Conservation (phyloP, 768 basidiomycete species). For the Porpolomopsis calyptriformis region DNA sequence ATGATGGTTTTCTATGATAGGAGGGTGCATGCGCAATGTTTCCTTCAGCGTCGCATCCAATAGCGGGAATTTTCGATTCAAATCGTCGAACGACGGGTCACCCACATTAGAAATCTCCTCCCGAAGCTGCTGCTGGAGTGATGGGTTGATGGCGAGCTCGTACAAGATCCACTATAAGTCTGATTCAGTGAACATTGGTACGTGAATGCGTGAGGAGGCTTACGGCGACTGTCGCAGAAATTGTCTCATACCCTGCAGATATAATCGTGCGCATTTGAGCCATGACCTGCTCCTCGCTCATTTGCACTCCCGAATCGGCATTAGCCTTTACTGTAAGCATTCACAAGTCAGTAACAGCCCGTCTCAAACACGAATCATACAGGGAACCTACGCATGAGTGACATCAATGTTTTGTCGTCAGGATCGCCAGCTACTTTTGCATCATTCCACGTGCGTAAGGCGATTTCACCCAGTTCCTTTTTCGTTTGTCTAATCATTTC, state of each 20-base stretch:
- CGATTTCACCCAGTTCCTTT: slow-evolving; percentile 42
- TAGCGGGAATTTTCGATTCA: slow-evolving; percentile 39
- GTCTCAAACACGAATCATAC: neutral
- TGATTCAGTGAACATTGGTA: slow-evolving; percentile 8
- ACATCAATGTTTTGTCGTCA: slow-evolving; percentile 39
- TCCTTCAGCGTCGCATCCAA: slow-evolving; percentile 55
- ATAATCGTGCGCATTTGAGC: slow-evolving; percentile 55
- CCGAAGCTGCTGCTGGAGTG: slow-evolving; percentile 46
- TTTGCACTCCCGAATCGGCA: slow-evolving; percentile 27
- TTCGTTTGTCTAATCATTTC: slow-evolving; percentile 46
- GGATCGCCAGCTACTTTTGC: slow-evolving; percentile 36
- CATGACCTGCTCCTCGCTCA: slow-evolving; percentile 42
- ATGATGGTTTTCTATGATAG: slow-evolving; percentile 57
- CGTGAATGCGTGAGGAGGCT: slow-evolving; percentile 8
- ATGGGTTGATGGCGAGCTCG: slow-evolving; percentile 41
- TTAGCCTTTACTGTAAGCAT: slow-evolving; percentile 19
- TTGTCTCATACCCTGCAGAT: slow-evolving; percentile 49
- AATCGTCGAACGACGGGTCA: slow-evolving; percentile 41
- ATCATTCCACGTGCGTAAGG: slow-evolving; percentile 43
- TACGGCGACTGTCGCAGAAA: slow-evolving; percentile 37
- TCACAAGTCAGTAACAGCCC: neutral
- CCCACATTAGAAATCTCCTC: slow-evolving; percentile 37
- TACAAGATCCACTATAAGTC: slow-evolving; percentile 51
- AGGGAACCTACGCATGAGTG: slow-evolving; percentile 37
- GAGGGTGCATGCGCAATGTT: slow-evolving; percentile 49